Base-by-base conservation (phyloP, 1,139 yeast genomes). In the Lodderomyces jiufengensis region DNA sequence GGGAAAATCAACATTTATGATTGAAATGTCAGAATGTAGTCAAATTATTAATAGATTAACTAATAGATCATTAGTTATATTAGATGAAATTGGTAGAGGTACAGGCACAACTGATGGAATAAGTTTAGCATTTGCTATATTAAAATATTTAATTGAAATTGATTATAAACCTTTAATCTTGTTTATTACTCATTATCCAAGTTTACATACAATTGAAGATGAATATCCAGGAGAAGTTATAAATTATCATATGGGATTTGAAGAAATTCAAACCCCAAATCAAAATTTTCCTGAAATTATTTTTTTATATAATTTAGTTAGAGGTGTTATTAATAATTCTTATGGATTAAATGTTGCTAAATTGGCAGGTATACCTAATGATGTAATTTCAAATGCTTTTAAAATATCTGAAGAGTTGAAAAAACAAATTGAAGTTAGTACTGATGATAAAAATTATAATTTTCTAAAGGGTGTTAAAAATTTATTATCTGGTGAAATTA, bases 31-130 rank as follows among this genome's bases (percentile, higher is more conserved):
- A 34, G 92, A 84, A 48, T 78, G 86, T 47, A 64, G 73, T 31
- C 67, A 70, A 28, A 82, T 84, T 15, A 55, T 84, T 40, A 55
- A 63, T 8, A 51, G 55, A 10, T 61, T 58, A 37, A 71, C 79
- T 2, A 48, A 59, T 4, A 63, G 68, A 29, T 79, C 86, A 1
- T 60, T 84, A 36, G 76, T 84, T 2, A 61, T 90, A 12, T 62
- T 92, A 35, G 98, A 94, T 59, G 99, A 92, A 57, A 74, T 92
- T 45, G 95, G 95, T 3, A 61, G 92, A 35, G 94, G 87, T 4
- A 92, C 98, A 0, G 84, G 95, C 0, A 88, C 97, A 0, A 68
- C 70, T 40, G 98, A 92, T 59, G 98, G 98, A 0, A 82, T 83
- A 25, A 79, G 95, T 1, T 79, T 92, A 24, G 97, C 97, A 0